Conservation (phyloP, 2,329 filamentous ascomycete genomes). For the Colletotrichum tofieldiae region DNA sequence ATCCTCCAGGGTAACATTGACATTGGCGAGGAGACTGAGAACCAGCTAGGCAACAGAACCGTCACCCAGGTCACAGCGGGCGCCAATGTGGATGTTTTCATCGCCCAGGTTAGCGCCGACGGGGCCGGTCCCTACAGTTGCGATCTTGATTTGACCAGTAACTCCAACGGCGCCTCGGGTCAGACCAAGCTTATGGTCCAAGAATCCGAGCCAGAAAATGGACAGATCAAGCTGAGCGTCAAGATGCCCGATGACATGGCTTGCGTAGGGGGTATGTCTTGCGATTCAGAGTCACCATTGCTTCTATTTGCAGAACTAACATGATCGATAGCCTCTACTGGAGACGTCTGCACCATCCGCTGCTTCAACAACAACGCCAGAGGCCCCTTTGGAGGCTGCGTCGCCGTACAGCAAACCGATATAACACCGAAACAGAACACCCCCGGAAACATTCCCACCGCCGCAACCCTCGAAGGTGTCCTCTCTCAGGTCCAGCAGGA, state of each 20-base stretch:
- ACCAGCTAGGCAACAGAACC: conserved; percentile 60
- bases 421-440: conserved; percentile 58
- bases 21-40: conserved; percentile 69
- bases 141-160: conserved; percentile 66
- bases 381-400: conserved; percentile 72
- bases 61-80: conserved; percentile 68
- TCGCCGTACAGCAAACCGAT: conserved; percentile 71
- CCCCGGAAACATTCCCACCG: conserved; percentile 62
- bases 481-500: conserved; percentile 67
- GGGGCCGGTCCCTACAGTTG: conserved; percentile 70
- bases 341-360: conserved; percentile 72
- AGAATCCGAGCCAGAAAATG: conserved; percentile 69
- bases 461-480: conserved; percentile 61
- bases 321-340: conserved; percentile 62
- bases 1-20: conserved; percentile 74
- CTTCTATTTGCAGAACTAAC: background rate
- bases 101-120: conserved; percentile 69
- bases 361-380: conserved; percentile 72
- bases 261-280: conserved; percentile 63
- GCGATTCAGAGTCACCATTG: conserved; percentile 45
- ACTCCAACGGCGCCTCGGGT: conserved; percentile 60
- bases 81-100: conserved; percentile 61
- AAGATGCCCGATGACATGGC: conserved; percentile 65
- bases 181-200: conserved; percentile 65
- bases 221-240: conserved; percentile 71